These are phyloP conservation scores for Pseudogymnoascus sp. DNA, from an alignment of 2,329 filamentous ascomycete genomes.

Conservation along the genomic window DNA sequence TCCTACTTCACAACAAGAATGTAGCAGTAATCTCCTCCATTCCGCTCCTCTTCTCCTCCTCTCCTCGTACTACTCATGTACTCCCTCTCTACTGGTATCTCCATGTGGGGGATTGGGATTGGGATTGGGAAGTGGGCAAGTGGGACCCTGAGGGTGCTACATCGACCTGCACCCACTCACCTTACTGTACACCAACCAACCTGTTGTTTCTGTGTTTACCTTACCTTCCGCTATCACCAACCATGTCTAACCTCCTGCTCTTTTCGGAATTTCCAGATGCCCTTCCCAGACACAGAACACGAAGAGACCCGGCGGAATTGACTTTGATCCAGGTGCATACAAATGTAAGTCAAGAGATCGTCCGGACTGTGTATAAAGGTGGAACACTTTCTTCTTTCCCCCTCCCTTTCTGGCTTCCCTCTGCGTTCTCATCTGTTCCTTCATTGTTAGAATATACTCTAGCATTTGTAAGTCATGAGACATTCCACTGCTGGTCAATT, in stretches of 20 bases:
- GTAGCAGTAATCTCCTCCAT: not conserved
- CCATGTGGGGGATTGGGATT: not conserved
- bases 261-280: not conserved
- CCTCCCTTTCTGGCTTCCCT: not conserved
- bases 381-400: not conserved
- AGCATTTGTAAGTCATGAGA: not conserved
- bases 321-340: not conserved
- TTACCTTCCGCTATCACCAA: not conserved
- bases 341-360: not conserved
- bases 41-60: not conserved
- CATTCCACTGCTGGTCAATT: not conserved
- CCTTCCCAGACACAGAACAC: not conserved
- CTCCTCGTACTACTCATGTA: not conserved
- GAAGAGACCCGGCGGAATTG: not conserved
- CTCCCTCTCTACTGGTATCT: not conserved
- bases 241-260: not conserved
- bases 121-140: not conserved
- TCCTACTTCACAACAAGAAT: not conserved
- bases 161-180: not conserved
- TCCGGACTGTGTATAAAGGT: not conserved
- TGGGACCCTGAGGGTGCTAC: conserved; percentile 4
- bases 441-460: not conserved
- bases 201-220: not conserved
- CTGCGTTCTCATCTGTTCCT: not conserved
- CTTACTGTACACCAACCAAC: not conserved